Evolutionary conservation across 345 rosid genomes (phyloP).

Genomic region (Populus nigra): DNA sequence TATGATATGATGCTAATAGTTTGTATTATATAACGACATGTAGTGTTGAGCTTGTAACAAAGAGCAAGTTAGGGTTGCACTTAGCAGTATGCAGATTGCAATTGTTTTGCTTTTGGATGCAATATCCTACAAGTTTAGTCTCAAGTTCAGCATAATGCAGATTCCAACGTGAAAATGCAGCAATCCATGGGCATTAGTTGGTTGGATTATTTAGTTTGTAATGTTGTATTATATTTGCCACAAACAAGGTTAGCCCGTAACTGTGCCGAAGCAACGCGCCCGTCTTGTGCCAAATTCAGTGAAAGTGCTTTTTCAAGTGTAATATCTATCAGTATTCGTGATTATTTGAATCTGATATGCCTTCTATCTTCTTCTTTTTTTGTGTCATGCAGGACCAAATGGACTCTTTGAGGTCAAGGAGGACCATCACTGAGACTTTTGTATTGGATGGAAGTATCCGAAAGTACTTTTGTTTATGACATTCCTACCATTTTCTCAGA

Average conservation of each 20-base stretch:
- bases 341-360: neutral
- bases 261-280: neutral
- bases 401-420: constrained; percentile 61
- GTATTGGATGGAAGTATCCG: neutral
- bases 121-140: too few species aligned
- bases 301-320: neutral
- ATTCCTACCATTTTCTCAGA: neutral
- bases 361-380: neutral
- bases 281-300: neutral
- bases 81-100: neutral
- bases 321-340: neutral
- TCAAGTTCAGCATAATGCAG: too few species aligned
- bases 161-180: too few species aligned
- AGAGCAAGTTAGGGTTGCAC: neutral
- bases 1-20: neutral
- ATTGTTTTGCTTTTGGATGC: too few species aligned
- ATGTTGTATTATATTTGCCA: neutral
- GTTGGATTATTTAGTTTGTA: too few species aligned
- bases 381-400: constrained; percentile 68
- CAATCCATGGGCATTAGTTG: too few species aligned
- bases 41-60: neutral
- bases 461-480: neutral
- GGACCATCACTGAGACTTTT: constrained; percentile 43
- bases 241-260: neutral
- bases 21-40: too few species aligned